Base-by-base conservation (phyloP, 805 yeast genomes). In the Priceomyces castillae region DNA sequence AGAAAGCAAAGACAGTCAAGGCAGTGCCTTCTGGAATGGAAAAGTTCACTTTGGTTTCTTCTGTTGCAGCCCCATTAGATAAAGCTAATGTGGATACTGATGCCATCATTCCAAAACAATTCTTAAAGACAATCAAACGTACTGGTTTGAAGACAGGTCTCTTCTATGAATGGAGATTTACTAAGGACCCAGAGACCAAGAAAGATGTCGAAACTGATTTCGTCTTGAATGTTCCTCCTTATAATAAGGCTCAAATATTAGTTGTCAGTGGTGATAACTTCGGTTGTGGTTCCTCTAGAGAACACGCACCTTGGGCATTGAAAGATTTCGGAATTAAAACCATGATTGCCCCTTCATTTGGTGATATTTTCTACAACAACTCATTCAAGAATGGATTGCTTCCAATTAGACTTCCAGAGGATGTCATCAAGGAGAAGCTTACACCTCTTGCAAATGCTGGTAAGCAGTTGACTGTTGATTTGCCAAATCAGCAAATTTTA, bases 261-360 rank as follows among this genome's bases (percentile, higher is more conserved):
- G 84, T 92, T 54, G 96, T 90, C 47, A 82, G 95, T 34, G 99
- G 99, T 65, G 95, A 88, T 63, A 94, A 94, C 76, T 94, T 94
- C 63, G 99, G 99, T 53, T 94, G 99, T 74, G 99, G 99, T 59
- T 90, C 97, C 33, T 90, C 97, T 1, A 88, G 99, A 78, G 99
- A 94, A 69, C 99, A 94, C 61, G 99, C 99, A 26, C 98, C 99
- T 46, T 94, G 99, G 99, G 98, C 99, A 2, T 77, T 94, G 53
- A 90, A 90, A 59, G 99, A 94, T 70, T 94, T 94, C 59, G 99
- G 99, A 67, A 90, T 94, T 67, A 84, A 86, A 67, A 84, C 92
- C 50, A 86, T 94, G 60, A 90, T 94, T 65, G 98, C 98, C 4
- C 99, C 98, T 45, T 90, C 97, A 0, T 94, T 92, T 56, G 99